Conservation (phyloP, 371 early-diverging fungal genomes). For the Phascolomyces articulosus region DNA sequence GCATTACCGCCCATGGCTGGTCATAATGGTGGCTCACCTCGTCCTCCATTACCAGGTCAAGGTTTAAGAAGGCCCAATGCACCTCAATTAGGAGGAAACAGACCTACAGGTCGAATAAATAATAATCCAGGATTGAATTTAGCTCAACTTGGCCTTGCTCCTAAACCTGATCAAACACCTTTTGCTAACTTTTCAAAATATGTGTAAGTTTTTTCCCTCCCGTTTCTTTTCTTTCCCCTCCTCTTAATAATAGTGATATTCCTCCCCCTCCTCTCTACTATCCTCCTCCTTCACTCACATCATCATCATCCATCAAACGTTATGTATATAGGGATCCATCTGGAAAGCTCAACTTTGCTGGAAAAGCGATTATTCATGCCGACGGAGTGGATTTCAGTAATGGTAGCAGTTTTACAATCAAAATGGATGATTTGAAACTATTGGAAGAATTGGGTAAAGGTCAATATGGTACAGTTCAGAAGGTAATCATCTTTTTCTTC, state of each 20-base stretch:
- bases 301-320: not conserved
- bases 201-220: slow-evolving; percentile 52
- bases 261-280: too few species aligned
- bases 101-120: slow-evolving; percentile 16
- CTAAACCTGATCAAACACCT: slow-evolving; percentile 53
- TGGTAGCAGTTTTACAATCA: slow-evolving; percentile 87
- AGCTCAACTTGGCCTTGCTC: slow-evolving; percentile 38
- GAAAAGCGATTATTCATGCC: slow-evolving; percentile 90
- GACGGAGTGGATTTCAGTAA: slow-evolving; percentile 91
- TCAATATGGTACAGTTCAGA: slow-evolving; percentile 92
- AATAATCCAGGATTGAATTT: slow-evolving; percentile 38
- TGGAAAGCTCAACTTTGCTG: slow-evolving; percentile 89
- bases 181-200: slow-evolving; percentile 75
- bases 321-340: slow-evolving; percentile 72
- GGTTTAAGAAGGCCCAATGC: not conserved
- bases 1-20: slow-evolving; percentile 25
- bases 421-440: slow-evolving; percentile 83
- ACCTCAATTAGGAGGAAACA: slow-evolving; percentile 4
- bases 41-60: slow-evolving; percentile 10
- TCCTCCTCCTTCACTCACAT: too few species aligned
- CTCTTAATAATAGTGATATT: too few species aligned
- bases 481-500: slow-evolving; percentile 45
- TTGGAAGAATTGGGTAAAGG: slow-evolving; percentile 86
- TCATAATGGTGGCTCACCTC: not conserved
- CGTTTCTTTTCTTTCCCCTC: not conserved